Conservation (phyloP, 2,329 filamentous ascomycete species). For the Didymella pinodella region DNA sequence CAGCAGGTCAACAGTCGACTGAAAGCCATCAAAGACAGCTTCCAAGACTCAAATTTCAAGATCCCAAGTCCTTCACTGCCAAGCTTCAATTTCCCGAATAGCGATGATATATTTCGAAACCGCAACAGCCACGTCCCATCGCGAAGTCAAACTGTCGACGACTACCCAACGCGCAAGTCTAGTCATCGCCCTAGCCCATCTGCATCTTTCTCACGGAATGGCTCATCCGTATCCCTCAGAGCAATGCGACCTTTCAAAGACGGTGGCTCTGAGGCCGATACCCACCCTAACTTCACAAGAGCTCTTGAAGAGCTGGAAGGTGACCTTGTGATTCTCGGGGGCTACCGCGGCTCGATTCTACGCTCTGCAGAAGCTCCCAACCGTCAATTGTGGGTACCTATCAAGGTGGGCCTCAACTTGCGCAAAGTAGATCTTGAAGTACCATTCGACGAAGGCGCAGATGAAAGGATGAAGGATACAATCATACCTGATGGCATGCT, state of each 20-base stretch:
- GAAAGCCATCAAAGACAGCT: conserved; percentile 89
- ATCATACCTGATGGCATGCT: conserved; percentile 88
- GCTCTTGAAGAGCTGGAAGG: conserved; percentile 76
- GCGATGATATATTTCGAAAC: conserved; percentile 39
- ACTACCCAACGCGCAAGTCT: conserved; percentile 23
- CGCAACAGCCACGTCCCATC: conserved; percentile 27
- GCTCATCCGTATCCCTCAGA: conserved; percentile 26
- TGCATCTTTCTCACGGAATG: conserved; percentile 20
- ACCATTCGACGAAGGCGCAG: conserved; percentile 80
- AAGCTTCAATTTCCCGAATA: conserved; percentile 55
- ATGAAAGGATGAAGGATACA: conserved; percentile 81
- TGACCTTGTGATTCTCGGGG: conserved; percentile 87
- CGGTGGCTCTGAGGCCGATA: conserved; percentile 40
- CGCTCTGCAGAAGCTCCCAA: conserved; percentile 82
- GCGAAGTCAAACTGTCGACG: conserved; percentile 26
- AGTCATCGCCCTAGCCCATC: conserved; percentile 31
- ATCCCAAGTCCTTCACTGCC: conserved; percentile 62
- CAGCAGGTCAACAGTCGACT: conserved; percentile 88
- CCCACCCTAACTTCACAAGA: conserved; percentile 61
- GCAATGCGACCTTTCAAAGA: conserved; percentile 26
- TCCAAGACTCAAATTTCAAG: conserved; percentile 82
- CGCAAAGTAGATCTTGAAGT: conserved; percentile 92
- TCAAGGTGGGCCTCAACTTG: conserved; percentile 91
- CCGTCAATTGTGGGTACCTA: conserved; percentile 91
- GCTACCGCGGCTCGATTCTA: conserved; percentile 89